Base-by-base conservation (phyloP, 2,329 filamentous ascomycete species). In the Epichloe gansuensis region DNA sequence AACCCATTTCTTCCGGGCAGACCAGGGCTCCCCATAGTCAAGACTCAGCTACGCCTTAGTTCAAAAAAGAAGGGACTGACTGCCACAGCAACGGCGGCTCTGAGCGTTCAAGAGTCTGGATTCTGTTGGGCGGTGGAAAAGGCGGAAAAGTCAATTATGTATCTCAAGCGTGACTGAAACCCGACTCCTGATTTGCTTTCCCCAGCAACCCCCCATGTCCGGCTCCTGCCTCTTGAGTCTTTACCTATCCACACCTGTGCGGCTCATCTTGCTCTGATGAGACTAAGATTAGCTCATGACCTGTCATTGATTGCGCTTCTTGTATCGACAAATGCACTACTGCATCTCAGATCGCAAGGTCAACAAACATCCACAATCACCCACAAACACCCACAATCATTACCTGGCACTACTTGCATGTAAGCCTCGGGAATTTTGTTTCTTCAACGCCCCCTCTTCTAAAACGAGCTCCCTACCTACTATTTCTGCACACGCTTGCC, bases 271-370 rank as follows among this genome's bases (percentile, higher is more conserved):
- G 5, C 13, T 41, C 23, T 41, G 45, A 34, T 35, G n/a, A 27
- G 42, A 27, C 49, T 47, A 35, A 27, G 42, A 27, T 43, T 47
- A 35, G n/a, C 35, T 42, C 43, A 35, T 40, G 36, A 41, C 42
- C 15, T 53, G 42, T 42, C 47, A 50, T 52, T 45, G 41, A 50
- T 42, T 39, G n/a, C 7, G 23, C 42, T 46, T 40, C 36, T 21
- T 25, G 23, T 39, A 44, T 34, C 44, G 43, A 34, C 38, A 44
- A 34, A 43, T 21, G 48, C 46, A 31, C 42, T 45, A 41, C 40
- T 25, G 23, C 44, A 48, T 51, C 49, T 51, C 31, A 35, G 44
- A 45, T 53, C 23, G 39, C 34, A n/a, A 38, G 38, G 45, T 34
- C 43, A 38, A 43, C 42, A 42, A 43, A 3, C 36, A 17, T 6